Conservation (phyloP, 2,329 filamentous ascomycete species). For the Cladophialophora bantiana region DNA sequence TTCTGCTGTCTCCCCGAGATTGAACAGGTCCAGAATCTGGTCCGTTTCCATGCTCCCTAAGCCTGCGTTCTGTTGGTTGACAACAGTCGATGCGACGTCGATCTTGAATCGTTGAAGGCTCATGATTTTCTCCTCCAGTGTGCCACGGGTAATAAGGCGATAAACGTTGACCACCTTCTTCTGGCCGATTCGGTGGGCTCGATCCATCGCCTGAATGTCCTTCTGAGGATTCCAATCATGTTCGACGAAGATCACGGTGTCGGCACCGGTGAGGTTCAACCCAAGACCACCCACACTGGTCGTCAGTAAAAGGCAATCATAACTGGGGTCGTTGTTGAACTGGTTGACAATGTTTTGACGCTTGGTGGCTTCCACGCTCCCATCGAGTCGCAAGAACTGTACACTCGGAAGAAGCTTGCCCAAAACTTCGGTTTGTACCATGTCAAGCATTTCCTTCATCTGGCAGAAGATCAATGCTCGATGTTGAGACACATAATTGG, state of each 20-base stretch:
- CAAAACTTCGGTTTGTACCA: slow-evolving; percentile 93
- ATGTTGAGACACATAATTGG: slow-evolving; percentile 89
- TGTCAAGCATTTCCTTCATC: slow-evolving; percentile 99
- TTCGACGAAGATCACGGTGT: slow-evolving; percentile 99
- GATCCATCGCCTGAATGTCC: slow-evolving; percentile 98
- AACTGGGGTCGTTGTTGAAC: slow-evolving; percentile 97
- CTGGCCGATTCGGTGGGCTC: slow-evolving; percentile 95
- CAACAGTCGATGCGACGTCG: slow-evolving; percentile 95
- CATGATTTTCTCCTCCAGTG: slow-evolving; percentile 97
- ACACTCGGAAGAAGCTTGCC: slow-evolving; percentile 90
- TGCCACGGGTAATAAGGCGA: slow-evolving; percentile 92
- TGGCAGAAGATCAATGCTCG: slow-evolving; percentile 97
- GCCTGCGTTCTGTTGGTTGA: slow-evolving; percentile 98
- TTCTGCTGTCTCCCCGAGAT: slow-evolving; percentile 73
- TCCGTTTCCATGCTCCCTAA: slow-evolving; percentile 97
- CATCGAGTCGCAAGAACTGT: slow-evolving; percentile 92
- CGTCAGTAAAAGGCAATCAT: slow-evolving; percentile 90
- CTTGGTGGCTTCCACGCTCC: slow-evolving; percentile 87
- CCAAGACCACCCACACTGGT: slow-evolving; percentile 95
- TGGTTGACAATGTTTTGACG: slow-evolving; percentile 98
- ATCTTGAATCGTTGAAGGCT: slow-evolving; percentile 99
- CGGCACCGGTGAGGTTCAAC: slow-evolving; percentile 92
- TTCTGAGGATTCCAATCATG: slow-evolving; percentile 99
- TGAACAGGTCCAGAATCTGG: slow-evolving; percentile 96
- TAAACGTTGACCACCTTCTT: slow-evolving; percentile 99